Evolutionary conservation across 805 yeast genomes (phyloP), one percentile per base, ranked within the genome.

Genomic region (Candida endomychidarum): DNA sequence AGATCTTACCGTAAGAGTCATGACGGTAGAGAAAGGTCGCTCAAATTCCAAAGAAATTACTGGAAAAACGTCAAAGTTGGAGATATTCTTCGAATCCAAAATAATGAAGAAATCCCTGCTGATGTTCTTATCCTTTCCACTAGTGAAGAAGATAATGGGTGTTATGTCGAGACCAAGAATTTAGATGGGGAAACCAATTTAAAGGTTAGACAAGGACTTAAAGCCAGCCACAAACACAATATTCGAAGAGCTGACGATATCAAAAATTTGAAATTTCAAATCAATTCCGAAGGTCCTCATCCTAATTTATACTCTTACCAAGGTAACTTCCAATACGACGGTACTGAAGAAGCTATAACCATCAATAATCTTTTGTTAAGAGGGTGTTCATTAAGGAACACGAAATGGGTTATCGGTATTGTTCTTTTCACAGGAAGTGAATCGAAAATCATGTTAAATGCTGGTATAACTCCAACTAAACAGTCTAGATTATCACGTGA

Each of bases 281-380:
- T 85, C n/a, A 87, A 85, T 49, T 77, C 85, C 65, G 93, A 86
- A 63, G 91, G 89, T 6, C 95, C 95, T 11, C 88, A 85, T 58
- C 75, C 89, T 1, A 84, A 83, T 55, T 65, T 86, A 48, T 86
- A 86, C 58, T 73, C 81, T 29, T 86, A 84, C 53, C 86, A 83
- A 57, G 95, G 93, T 48, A 82, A 80, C 50, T 53, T 83, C 20
- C 46, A 40, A 14, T 65, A 65, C 43, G 45, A 40, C 4, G 48
- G 40, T 18, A 27, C 34, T 8, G 24, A 24, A n/a, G 74, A 79
- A 58, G n/a, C 37, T 14, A 74, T 82, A 11, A 80, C 80, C 2
- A 79, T 82, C 52, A 81, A 83, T 56, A 84, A 85, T 54, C 53
- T 84, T 57, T 61, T 86, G 29, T 61, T 86, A 28, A 76, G 95